phyloP scores from a whole-genome alignment of 257 asterid species.

The Nicotiana obtusifolia region DNA sequence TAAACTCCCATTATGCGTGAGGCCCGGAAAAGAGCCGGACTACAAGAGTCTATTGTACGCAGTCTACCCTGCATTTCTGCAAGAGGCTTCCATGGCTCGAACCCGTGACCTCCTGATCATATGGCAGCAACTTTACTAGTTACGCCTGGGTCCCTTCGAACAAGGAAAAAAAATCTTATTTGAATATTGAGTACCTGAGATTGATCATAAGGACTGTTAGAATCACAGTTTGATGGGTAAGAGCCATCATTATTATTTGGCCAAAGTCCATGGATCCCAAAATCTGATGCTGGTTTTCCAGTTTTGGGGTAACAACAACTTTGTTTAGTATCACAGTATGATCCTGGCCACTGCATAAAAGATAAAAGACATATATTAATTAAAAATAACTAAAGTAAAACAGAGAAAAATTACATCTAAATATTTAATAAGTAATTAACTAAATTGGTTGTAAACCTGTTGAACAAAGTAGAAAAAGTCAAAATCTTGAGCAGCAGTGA shows the following conservation, averaged over 20 bases:
- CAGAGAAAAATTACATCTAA: background rate
- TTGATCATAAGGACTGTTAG: constrained; percentile 45
- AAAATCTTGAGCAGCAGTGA: constrained; percentile 41
- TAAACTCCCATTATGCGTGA: too few relatives aligned
- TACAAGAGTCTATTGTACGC: too few relatives aligned
- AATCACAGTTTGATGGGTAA: constrained; percentile 72
- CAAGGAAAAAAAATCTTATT: background rate
- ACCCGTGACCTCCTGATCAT: too few relatives aligned
- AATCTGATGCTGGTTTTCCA: constrained; percentile 66
- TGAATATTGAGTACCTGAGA: constrained; percentile 37
- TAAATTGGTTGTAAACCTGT: constrained; percentile 39
- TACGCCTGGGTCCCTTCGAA: too few relatives aligned
- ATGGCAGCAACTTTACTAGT: too few relatives aligned
- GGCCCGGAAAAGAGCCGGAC: too few relatives aligned
- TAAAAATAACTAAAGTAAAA: background rate
- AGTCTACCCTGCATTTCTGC: too few relatives aligned
- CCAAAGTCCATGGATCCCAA: constrained; percentile 86
- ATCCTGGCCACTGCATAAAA: constrained; percentile 73
- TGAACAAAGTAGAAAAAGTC: constrained; percentile 84
- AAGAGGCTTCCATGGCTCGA: too few relatives aligned
- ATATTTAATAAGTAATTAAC: background rate
- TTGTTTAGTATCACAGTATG: constrained; percentile 59
- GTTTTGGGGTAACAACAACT: constrained; percentile 79
- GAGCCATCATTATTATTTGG: constrained; percentile 63
- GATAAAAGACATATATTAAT: background rate